Evolutionary conservation across 768 basidiomycete genomes (phyloP), one percentile per base, ranked within the genome.

Genomic region (Hericium coralloides): DNA sequence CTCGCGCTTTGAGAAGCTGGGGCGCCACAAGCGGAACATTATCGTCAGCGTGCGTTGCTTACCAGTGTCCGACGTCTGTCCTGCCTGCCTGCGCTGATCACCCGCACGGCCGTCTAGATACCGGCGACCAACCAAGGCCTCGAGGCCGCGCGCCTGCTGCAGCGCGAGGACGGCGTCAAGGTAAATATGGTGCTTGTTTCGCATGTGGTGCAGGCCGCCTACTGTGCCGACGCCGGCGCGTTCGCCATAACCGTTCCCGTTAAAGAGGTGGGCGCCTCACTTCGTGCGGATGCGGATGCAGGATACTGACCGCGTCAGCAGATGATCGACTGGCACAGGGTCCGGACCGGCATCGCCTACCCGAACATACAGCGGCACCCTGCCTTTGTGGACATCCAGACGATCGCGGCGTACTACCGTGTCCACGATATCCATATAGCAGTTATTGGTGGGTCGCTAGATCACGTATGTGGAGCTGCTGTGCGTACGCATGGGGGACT

Each of bases 101-200:
- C 31, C 31, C 8, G 31, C 31, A 9, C 31, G 31, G 31, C 31
- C 31, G 31, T 31, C 31, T 47, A 55, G 47, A 38, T 36, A 3
- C 39, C 53, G n/a, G 43, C 43, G 43, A 45, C 43, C 43, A 20
- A n/a, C 20, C 49, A 50, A 23, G 49, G 49, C 49, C 18, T 50
- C 49, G 49, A 57, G 23, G 83, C 83, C 6, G 75, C 81, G 0
- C 66, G 64, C 23, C 61, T 64, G 52, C 73, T 84, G 12, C 66
- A 70, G 38, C 59, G 66, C 20, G 63, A 63, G 48, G 61, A 76
- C 50, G 64, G 65, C n/a, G 76, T 84, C 31, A 69, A 74, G 20
- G 77, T 77, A 20, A 80, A 83, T 65, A 66, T 86, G 39, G 72
- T 72, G 39, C 62, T 78, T 49, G 82, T 84, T n/a, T 73, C 79